These are phyloP conservation scores for Phytopythium litorale DNA, from an alignment of 352 stramenopile species.

Conservation along the genomic window DNA sequence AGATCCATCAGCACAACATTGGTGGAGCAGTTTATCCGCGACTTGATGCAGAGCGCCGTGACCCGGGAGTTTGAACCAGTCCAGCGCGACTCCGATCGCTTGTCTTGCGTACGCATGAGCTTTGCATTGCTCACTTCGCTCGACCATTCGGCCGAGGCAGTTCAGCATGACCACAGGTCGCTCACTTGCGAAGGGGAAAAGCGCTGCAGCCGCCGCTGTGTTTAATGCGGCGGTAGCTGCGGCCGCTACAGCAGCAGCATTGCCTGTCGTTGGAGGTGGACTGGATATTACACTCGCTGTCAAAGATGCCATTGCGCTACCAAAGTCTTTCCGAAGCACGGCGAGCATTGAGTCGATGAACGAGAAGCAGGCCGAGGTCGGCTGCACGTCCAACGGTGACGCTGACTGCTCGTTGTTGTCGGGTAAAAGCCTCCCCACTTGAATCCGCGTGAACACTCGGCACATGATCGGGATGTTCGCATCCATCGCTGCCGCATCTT, in stretches of 20 bases:
- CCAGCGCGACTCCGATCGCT: conserved; percentile 31
- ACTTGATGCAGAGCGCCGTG: conserved; percentile 40
- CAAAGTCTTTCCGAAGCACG: conserved; percentile 38
- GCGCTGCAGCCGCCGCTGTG: conserved; percentile 11
- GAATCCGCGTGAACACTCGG: conserved; percentile 29
- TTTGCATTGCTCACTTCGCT: conserved; percentile 37
- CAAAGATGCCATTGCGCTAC: conserved; percentile 13
- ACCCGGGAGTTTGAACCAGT: conserved; percentile 33
- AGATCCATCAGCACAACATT: conserved; percentile 18
- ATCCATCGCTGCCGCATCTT: conserved; percentile 26
- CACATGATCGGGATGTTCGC: conserved; percentile 28
- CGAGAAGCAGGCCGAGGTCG: conserved; percentile 11
- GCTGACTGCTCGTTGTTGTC: conserved; percentile 5
- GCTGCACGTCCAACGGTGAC: background rate
- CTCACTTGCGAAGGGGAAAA: conserved; percentile 29
- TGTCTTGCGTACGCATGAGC: conserved; percentile 26
- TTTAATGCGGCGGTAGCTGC: conserved; percentile 20
- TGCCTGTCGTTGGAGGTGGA: conserved; percentile 1
- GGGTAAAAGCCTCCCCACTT: conserved; percentile 18
- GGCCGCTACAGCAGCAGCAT: conserved; percentile 14
- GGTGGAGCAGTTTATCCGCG: conserved; percentile 55
- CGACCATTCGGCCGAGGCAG: conserved; percentile 46
- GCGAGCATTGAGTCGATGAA: conserved; percentile 33
- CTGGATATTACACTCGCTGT: background rate
- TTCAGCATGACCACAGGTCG: conserved; percentile 33